phyloP scores from a whole-genome alignment of 139 green algal species.

The Ostreobium quekettii region DNA sequence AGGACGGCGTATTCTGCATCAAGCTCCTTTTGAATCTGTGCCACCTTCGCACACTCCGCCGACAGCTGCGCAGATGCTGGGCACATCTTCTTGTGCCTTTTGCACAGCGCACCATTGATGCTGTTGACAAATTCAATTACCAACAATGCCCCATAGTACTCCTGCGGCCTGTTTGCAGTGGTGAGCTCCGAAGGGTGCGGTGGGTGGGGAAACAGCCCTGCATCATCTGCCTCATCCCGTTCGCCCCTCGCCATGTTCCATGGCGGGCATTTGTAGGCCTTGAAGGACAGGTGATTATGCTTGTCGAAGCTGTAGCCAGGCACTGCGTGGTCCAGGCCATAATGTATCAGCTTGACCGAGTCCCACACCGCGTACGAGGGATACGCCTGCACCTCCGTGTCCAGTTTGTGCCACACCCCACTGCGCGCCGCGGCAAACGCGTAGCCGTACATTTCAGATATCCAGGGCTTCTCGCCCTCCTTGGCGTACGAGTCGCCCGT shows the following conservation, averaged over 20 bases:
- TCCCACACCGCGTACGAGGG: neutral
- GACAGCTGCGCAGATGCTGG: neutral
- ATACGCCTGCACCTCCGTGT: neutral
- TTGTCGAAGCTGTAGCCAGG: neutral
- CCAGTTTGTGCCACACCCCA: conserved; percentile 63
- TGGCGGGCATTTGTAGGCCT: no score
- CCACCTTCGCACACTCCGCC: neutral
- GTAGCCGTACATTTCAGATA: conserved; percentile 84
- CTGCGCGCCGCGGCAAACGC: conserved; percentile 55
- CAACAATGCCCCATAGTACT: neutral
- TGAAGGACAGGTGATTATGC: neutral
- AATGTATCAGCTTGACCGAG: neutral
- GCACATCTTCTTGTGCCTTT: neutral
- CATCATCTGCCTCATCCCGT: neutral
- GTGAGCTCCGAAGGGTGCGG: neutral
- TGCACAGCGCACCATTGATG: neutral
- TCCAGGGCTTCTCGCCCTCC: conserved; percentile 65
- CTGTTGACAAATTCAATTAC: neutral
- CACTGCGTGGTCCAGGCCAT: neutral
- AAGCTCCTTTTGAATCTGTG: no score
- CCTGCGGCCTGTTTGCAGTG: neutral
- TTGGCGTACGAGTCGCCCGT: conserved; percentile 16
- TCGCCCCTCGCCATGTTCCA: neutral
- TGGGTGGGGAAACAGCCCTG: neutral
- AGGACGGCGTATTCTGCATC: no score